phyloP scores from a whole-genome alignment of 1,139 yeast genomes.

The Debaryomyces subglobosus region DNA sequence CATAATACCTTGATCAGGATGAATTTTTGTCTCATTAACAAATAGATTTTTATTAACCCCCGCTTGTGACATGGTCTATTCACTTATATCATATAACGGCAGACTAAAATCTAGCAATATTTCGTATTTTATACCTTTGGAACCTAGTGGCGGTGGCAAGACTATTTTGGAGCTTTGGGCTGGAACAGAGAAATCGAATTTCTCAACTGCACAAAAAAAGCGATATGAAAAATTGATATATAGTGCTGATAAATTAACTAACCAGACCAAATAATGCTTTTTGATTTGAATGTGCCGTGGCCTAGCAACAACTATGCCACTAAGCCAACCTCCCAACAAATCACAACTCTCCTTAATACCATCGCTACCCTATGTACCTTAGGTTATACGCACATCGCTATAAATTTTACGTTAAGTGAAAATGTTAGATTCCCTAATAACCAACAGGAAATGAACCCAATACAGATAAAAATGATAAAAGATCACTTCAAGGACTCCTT shows the following conservation, averaged over 20 bases:
- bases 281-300: slow-evolving; percentile 85
- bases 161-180: not conserved
- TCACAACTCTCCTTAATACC: slow-evolving; percentile 49
- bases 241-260: not conserved
- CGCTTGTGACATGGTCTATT: slow-evolving; percentile 11
- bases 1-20: slow-evolving; percentile 52
- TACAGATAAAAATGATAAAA: slow-evolving; percentile 29
- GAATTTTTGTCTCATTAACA: slow-evolving; percentile 20
- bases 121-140: slow-evolving; percentile 2
- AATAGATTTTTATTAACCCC: slow-evolving; percentile 16
- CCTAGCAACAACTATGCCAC: slow-evolving; percentile 57
- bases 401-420: slow-evolving; percentile 65
- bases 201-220: slow-evolving; percentile 8
- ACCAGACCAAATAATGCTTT: slow-evolving; percentile 27
- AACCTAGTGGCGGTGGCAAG: slow-evolving; percentile 22
- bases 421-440: slow-evolving; percentile 58
- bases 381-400: slow-evolving; percentile 74
- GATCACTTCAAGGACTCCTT: slow-evolving; percentile 37
- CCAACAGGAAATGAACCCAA: slow-evolving; percentile 40
- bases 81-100: not conserved
- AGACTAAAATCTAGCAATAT: not conserved
- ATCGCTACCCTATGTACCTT: slow-evolving; percentile 60
- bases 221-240: slow-evolving; percentile 4
- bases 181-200: not conserved
- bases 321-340: slow-evolving; percentile 43